Evolutionary conservation across 2,329 filamentous ascomycete genomes (phyloP), one percentile per base, ranked within the genome.

Genomic region (Xylariaceae sp.): DNA sequence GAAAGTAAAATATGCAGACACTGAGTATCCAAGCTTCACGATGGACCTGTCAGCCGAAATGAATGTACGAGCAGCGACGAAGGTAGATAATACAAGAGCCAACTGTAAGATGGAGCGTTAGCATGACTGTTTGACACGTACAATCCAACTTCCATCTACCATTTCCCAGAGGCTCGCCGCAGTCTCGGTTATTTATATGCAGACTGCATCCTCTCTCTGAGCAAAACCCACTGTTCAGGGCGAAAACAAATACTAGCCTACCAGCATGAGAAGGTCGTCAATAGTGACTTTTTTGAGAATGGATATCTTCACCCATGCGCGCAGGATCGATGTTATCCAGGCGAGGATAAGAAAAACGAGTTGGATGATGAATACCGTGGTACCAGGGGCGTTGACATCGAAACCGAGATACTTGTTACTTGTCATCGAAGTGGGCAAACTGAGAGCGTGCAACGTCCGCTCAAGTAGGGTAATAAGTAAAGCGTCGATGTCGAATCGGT

Each of bases 231-330:
- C 16, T 38, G 9, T 6, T 6, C 16, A 39, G 19, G 2, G 11
- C 16, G 40, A 18, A 22, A 33, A 22, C 40, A 60, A 65, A 51
- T 63, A 80, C 77, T 65, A 77, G 64, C 75, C 73, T 28, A 66
- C 45, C 18, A 78, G 65, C 60, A 78, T 77, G 42, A 79, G 62
- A 56, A 69, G 75, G 67, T 81, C 78, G 45, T 81, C 78, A 3
- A 69, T 34, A 0, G 71, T 68, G 33, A 76, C 62, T 31, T 69
- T 72, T 46, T 72, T 75, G 38, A 76, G 66, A 18, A 80, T 61
- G 28, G 70, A 64, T 1, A 69, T 45, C 50, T 76, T 74, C 42
- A 77, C 75, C 59, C 75, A 77, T 9, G 70, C 70, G 14, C 77
- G 72, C 36, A 78, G 57, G 36, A 70, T 54, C 48, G 75, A 66